Base-by-base conservation (phyloP, 768 basidiomycete genomes). In the Grammothele lineata region DNA sequence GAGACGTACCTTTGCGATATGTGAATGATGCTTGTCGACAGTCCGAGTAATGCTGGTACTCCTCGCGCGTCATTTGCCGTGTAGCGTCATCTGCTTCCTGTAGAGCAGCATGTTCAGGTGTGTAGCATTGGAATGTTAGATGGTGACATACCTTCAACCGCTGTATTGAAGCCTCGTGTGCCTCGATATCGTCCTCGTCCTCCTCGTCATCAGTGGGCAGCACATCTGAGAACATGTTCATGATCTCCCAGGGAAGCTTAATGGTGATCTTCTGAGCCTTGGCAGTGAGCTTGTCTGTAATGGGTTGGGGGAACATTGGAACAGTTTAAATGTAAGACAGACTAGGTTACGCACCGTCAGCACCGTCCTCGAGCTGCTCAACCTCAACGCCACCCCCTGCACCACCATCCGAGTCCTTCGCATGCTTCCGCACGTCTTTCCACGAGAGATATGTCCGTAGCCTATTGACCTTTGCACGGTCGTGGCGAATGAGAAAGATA, bases 1-100 rank as follows among this genome's bases (percentile, higher is more conserved):
- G 21, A 19, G 32, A 65, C 70, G 25, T 37, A 90, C 93, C 87
- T 83, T 97, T 98, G 44, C 93, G 83, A 64, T 94, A 96, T 1
- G 94, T 96, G 65, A 97, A 98, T 14, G 91, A 91, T 0, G 94
- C 94, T 64, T 96, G 94, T 48, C 94, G 80, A 69, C 93, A 96
- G 63, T 95, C 92, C 3, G 93, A 93, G 62, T 96, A 96, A 62
- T 93, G 92, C 50, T 94, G 88, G 63, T 97, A 98, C 59, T 97
- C 92, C 63, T 97, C 94, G 57, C 89, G 78, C 7, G 92, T 94
- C 94, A 97, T 98, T 67, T 91, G 82, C 37, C 90, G 78, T 1
- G 94, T 97, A 10, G 92, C 86, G 53, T 93, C 91, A 66, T 98
- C 94, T 2, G 92, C 92, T 76, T 96, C 93, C 85, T 91, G 33